These are phyloP conservation scores for Ceratocystis albifundus DNA, from an alignment of 2,329 filamentous ascomycete genomes.

Conservation along the genomic window DNA sequence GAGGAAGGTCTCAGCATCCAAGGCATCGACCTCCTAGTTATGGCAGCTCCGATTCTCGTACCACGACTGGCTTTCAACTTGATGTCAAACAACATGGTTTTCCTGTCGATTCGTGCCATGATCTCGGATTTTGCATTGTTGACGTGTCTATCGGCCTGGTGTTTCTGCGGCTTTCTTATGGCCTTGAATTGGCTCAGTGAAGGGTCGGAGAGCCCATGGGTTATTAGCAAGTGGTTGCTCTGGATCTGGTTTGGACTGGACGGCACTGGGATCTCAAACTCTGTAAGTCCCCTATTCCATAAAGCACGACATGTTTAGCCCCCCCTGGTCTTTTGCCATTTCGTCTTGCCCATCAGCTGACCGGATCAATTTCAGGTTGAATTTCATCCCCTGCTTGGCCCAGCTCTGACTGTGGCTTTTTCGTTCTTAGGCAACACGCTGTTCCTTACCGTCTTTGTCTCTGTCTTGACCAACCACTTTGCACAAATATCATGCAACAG, in stretches of 20 bases:
- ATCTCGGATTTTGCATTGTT: conserved; percentile 75
- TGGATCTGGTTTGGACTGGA: conserved; percentile 89
- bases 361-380: conserved; percentile 52
- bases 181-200: conserved; percentile 68
- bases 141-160: conserved; percentile 66
- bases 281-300: conserved; percentile 31
- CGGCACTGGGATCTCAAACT: conserved; percentile 50
- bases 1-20: conserved; percentile 45
- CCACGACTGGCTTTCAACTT: conserved; percentile 73
- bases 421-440: conserved; percentile 78
- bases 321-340: not conserved
- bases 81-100: conserved; percentile 73
- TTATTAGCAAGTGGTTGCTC: conserved; percentile 81
- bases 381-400: conserved; percentile 70
- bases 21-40: conserved; percentile 63
- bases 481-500: conserved; percentile 65
- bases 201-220: conserved; percentile 37
- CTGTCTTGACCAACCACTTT: conserved; percentile 77
- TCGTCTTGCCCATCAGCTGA: conserved; percentile 14
- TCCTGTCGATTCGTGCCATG: conserved; percentile 71
- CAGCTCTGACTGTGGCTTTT: conserved; percentile 69
- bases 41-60: conserved; percentile 65
- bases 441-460: conserved; percentile 80
- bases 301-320: not conserved
- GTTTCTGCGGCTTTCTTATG: conserved; percentile 69